Evolutionary conservation across 2,329 filamentous ascomycete species (phyloP).

Genomic region (Ascocoryne sarcoides): DNA sequence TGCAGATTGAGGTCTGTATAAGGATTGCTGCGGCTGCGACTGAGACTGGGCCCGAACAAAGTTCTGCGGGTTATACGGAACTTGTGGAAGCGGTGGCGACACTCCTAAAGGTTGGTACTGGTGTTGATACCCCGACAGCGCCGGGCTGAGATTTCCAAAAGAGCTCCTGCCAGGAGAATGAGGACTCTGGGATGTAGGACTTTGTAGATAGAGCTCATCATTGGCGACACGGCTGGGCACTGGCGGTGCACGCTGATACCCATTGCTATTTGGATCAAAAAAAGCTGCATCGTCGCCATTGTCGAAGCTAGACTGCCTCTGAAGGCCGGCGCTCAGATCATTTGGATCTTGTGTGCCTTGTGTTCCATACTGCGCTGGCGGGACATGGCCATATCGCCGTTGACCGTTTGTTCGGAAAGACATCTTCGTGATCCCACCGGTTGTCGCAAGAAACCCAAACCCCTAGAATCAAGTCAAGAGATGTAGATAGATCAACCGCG

Average conservation of each 20-base stretch:
- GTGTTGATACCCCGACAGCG: conserved; percentile 41
- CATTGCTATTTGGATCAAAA: conserved; percentile 31
- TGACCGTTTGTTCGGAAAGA: conserved; percentile 53
- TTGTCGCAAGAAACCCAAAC: background rate
- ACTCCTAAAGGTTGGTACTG: conserved; percentile 38
- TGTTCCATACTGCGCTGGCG: conserved; percentile 52
- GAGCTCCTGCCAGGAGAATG: conserved; percentile 21
- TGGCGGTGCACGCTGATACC: conserved; percentile 27
- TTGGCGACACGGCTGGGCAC: conserved; percentile 23
- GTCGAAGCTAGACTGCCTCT: conserved; percentile 63
- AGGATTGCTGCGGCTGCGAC: conserved; percentile 29
- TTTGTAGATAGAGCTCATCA: conserved; percentile 55
- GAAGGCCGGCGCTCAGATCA: conserved; percentile 29
- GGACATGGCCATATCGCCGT: conserved; percentile 57
- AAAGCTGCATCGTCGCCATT: conserved; percentile 62
- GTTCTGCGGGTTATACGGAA: conserved; percentile 53
- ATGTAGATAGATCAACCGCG: background rate
- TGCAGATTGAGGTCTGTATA: conserved; percentile 37
- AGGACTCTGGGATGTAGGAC: conserved; percentile 16
- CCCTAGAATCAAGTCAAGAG: background rate
- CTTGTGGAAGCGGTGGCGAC: conserved; percentile 31
- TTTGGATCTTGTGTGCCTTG: conserved; percentile 32
- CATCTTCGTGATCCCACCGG: conserved; percentile 33
- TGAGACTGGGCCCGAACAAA: conserved; percentile 38
- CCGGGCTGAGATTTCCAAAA: conserved; percentile 22